Evolutionary conservation across 495 filamentous ascomycete species (phyloP), one percentile per base, ranked within the genome.

Genomic region (Daldinia vernicosa): DNA sequence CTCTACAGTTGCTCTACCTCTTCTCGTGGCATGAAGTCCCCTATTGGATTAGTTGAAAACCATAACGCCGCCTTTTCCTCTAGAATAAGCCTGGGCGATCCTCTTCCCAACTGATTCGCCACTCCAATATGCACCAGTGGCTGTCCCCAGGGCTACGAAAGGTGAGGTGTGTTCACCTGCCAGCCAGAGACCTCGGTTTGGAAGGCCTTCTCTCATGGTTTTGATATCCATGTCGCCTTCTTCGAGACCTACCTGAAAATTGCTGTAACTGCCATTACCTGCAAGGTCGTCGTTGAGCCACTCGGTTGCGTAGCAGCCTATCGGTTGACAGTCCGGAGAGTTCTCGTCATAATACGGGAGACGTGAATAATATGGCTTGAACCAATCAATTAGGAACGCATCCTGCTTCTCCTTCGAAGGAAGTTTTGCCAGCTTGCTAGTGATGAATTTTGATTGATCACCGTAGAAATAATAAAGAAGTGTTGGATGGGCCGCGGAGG

Each of bases 131-230:
- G 94, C 94, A 2, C 94, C 94, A 2, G 93, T 94, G 11, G 89
- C 91, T 7, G 94, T 97, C 1, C 94, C 94, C 56, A 97, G 77
- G 15, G 92, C 93, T 19, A 94, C 88, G 78, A 97, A 96, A 28
- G 95, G 95, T 27, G 93, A 89, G 28, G 94, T 97, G 80, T 98
- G 95, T 78, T 99, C 95, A 0, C 95, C 95, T 0, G 95, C 95
- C 71, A 98, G 87, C 94, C 94, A 99, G 4, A 98, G 70, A 1
- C 90, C 88, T 17, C 91, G 84, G 12, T 86, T 88, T 4, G 87
- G 84, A 47, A 92, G 80, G 2, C 94, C 95, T 2, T 85, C 80
- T 32, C 94, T 83, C 82, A 97, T 87, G 1, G 84, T 80, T 75
- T 90, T 84, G 37, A 98, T 89, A 72, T 97, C 95, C 55, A 82